These are phyloP conservation scores for Corylus americana DNA, from an alignment of 306 rosid species.

Conservation along the genomic window DNA sequence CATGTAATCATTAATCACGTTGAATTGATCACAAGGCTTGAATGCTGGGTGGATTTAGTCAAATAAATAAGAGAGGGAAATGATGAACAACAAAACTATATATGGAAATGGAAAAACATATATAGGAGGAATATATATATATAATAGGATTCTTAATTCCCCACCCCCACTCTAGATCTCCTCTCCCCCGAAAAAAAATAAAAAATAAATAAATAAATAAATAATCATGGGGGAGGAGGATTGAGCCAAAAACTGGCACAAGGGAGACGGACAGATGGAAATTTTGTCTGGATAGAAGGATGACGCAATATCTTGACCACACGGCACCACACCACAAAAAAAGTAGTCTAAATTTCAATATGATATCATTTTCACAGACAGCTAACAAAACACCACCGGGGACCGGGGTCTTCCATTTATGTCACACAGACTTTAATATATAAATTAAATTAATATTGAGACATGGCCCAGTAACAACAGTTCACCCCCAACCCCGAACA, in stretches of 20 bases:
- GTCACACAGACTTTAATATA: neutral
- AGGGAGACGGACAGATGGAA: neutral
- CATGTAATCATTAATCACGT: neutral
- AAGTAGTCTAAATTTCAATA: neutral
- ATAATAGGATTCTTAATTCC: too few species aligned
- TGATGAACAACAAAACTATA: neutral
- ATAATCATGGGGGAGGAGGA: too few species aligned
- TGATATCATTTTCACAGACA: neutral
- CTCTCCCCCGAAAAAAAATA: too few species aligned
- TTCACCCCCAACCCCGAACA: neutral
- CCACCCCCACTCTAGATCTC: too few species aligned
- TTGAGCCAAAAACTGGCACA: constrained; percentile 7
- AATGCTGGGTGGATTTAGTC: neutral
- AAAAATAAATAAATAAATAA: too few species aligned
- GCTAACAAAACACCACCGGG: neutral
- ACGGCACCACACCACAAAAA: neutral
- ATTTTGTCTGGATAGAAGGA: constrained; percentile 31
- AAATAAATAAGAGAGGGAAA: neutral
- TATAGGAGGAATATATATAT: too few species aligned
- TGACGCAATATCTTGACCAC: neutral
- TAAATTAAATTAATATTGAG: neutral
- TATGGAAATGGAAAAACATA: too few species aligned
- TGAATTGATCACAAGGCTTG: too few species aligned
- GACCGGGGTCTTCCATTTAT: neutral
- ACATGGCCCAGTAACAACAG: neutral